Conservation (phyloP, 805 yeast genomes). For the Hanseniaspora thailandica region DNA sequence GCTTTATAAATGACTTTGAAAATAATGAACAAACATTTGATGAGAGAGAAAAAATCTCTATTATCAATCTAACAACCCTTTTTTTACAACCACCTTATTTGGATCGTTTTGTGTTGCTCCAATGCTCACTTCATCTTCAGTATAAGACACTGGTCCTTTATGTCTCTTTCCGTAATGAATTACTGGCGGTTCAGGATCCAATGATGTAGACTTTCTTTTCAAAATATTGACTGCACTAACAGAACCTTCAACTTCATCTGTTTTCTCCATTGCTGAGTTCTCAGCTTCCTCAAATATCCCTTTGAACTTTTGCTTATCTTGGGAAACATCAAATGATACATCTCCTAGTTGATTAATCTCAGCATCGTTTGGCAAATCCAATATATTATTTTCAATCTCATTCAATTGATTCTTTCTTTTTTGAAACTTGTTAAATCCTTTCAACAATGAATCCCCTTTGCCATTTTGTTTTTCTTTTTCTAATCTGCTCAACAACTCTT, state of each 20-base stretch:
- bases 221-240: too few species aligned
- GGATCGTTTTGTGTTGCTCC: conserved; percentile 4
- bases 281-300: conserved; percentile 11
- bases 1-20: too few species aligned
- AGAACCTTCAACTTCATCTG: background rate
- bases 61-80: conserved; percentile 10
- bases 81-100: background rate
- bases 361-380: background rate
- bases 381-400: background rate
- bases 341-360: conserved; percentile 1
- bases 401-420: background rate
- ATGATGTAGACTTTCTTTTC: background rate
- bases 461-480: background rate
- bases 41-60: too few species aligned
- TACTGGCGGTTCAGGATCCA: conserved; percentile 10
- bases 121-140: conserved; percentile 5
- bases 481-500: background rate
- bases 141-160: conserved; percentile 1
- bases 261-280: background rate
- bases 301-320: background rate
- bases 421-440: conserved; percentile 10
- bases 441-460: background rate
- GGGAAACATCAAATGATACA: background rate
- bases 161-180: conserved; percentile 4
- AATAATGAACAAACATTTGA: too few species aligned